Base-by-base conservation (phyloP, 2,329 filamentous ascomycete species). In the Cytospora leucostoma region DNA sequence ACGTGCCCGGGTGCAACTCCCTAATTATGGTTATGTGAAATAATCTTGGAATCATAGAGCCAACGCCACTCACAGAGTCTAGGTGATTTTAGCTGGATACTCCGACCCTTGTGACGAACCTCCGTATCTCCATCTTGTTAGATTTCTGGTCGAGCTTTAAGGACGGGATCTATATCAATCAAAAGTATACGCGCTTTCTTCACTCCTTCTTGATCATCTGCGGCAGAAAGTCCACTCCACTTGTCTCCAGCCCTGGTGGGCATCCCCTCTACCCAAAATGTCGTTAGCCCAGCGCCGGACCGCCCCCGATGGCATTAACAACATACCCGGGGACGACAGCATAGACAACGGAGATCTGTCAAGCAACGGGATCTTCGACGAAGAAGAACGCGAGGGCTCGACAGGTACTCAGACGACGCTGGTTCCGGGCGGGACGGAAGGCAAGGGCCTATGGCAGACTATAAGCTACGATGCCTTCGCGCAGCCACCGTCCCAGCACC, bases 251-350 rank as follows among this genome's bases (percentile, higher is more conserved):
- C 27, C 4, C 27, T 27, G 27, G 27, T 27, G 27, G 27, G 4
- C 27, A 27, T 27, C 27, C 27, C n/a, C n/a, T 47, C 15, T 19
- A 4, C 27, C 7, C 40, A 49, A 12, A 49, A 66, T 66, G 64
- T 66, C 64, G 13, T 7, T 64, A 3, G 64, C 64, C 33, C 64
- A 66, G 52, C 64, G 64, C 50, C 64, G 64, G 38, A 66, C 64
- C 19, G 52, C 34, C 11, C 58, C 56, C 34, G 64, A 64, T 10
- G 64, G 58, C 7, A 57, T 65, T 21, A 53, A 57, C 44, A 54
- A 27, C n/a, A 17, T 60, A 8, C 33, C 21, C 13, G 59, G 62
- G 8, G 21, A 61, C 27, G 19, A 15, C 11, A n/a, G 13, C 21
- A 15, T 27, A 1, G 56, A 60, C 5, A 50, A 34, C 19, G 37